Percentiles rank a stretch among this genome's conserved stretches.
phyloP scores from a whole-genome alignment of 164 flowering plant species.

The Echeveria elegans region DNA sequence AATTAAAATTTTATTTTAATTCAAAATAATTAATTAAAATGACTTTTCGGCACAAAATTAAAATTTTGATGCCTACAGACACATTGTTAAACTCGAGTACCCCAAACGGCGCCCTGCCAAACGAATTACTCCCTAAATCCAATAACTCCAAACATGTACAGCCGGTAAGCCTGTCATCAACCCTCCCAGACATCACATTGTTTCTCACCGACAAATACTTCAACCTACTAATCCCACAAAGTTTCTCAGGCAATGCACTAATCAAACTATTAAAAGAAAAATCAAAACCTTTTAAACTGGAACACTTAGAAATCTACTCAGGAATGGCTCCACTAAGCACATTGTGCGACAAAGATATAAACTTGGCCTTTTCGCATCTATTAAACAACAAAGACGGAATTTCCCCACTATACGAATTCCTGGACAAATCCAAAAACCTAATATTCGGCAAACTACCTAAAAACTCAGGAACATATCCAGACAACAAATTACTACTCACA shows the following conservation, averaged over 20 bases:
- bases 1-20: too few relatives aligned
- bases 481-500: conserved; percentile 72
- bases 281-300: conserved; percentile 61
- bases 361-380: conserved; percentile 57
- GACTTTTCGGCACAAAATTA: too few relatives aligned
- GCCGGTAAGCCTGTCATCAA: conserved; percentile 29
- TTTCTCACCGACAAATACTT: conserved; percentile 55
- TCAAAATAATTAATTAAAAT: too few relatives aligned
- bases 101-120: conserved; percentile 61
- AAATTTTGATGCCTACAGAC: too few relatives aligned
- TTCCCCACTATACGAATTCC: conserved; percentile 54
- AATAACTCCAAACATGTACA: conserved; percentile 58
- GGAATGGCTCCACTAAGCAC: conserved; percentile 65
- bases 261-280: conserved; percentile 61
- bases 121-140: conserved; percentile 73
- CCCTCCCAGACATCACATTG: conserved; percentile 50
- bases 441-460: conserved; percentile 57
- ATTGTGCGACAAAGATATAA: conserved; percentile 63
- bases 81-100: conserved; percentile 39
- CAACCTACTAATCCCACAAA: conserved; percentile 42
- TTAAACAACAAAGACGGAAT: conserved; percentile 60
- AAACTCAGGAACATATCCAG: conserved; percentile 76
- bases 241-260: conserved; percentile 49
- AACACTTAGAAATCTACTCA: conserved; percentile 45
- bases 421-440: conserved; percentile 80